These are phyloP conservation scores for Centaurea solstitialis DNA, from an alignment of 129 eudicot genomes.

Conservation along the genomic window DNA sequence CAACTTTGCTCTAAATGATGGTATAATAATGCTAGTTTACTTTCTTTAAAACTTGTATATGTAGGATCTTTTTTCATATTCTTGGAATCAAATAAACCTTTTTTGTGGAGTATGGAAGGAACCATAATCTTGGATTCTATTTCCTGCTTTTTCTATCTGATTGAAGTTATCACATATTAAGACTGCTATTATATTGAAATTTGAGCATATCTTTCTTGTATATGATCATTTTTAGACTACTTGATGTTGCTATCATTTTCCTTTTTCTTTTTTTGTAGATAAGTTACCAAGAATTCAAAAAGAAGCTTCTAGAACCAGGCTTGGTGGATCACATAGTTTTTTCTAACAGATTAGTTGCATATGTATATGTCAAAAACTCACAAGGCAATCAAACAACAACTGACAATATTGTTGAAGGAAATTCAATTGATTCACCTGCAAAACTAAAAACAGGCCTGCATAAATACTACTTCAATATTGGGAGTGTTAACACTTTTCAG, in stretches of 20 bases:
- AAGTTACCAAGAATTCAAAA: slow-evolving; percentile 76
- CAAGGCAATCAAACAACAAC: slow-evolving; percentile 52
- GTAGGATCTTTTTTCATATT: too few species aligned
- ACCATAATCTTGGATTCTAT: neutral
- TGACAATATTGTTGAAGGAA: slow-evolving; percentile 39
- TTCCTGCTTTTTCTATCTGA: neutral
- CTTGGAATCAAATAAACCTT: neutral
- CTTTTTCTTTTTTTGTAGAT: slow-evolving; percentile 41
- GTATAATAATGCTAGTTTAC: too few species aligned
- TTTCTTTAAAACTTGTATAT: too few species aligned
- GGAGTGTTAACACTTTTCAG: slow-evolving; percentile 70
- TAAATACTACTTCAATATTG: slow-evolving; percentile 62
- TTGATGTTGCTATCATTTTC: neutral
- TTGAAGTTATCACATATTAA: neutral
- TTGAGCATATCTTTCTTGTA: neutral
- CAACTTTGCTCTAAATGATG: too few species aligned
- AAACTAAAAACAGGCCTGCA: slow-evolving; percentile 51
- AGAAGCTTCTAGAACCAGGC: slow-evolving; percentile 78
- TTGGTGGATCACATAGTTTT: slow-evolving; percentile 72
- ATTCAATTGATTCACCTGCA: slow-evolving; percentile 43
- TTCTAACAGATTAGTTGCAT: slow-evolving; percentile 68
- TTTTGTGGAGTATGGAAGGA: neutral
- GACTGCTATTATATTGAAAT: neutral
- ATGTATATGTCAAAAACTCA: slow-evolving; percentile 62
- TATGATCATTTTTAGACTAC: neutral